phyloP scores from a whole-genome alignment of 768 basidiomycete genomes.

The Ephemerocybe angulata region DNA sequence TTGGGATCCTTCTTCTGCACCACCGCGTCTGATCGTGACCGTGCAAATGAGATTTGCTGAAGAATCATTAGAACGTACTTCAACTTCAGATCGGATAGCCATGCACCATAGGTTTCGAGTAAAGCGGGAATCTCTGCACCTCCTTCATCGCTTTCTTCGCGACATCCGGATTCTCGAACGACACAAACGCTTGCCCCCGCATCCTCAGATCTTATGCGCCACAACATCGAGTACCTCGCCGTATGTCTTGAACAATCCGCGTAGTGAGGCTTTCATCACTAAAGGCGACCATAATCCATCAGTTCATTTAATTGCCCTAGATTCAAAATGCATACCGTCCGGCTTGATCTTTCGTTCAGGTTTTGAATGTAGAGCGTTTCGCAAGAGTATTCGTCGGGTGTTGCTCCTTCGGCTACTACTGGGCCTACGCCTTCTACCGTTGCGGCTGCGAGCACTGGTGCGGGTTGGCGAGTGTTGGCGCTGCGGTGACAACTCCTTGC shows the following conservation, averaged over 20 bases:
- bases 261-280: slow-evolving; percentile 88
- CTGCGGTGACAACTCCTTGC: slow-evolving; percentile 1
- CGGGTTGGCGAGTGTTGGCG: slow-evolving; percentile 2
- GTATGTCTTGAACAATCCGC: slow-evolving; percentile 88
- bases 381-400: slow-evolving; percentile 47
- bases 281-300: slow-evolving; percentile 9
- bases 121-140: slow-evolving; percentile 90
- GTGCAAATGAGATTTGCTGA: slow-evolving; percentile 94
- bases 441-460: not conserved
- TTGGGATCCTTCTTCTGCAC: slow-evolving; percentile 71
- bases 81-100: not conserved
- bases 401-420: not conserved
- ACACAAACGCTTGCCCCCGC: slow-evolving; percentile 97
- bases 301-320: not conserved
- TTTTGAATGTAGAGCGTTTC: slow-evolving; percentile 97
- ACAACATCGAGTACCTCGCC: slow-evolving; percentile 94
- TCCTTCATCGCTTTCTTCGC: slow-evolving; percentile 74
- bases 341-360: slow-evolving; percentile 89
- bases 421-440: not conserved
- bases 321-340: slow-evolving; percentile 44
- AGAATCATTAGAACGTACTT: not conserved
- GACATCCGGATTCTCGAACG: slow-evolving; percentile 67
- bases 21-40: slow-evolving; percentile 84
- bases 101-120: slow-evolving; percentile 92
- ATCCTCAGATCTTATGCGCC: slow-evolving; percentile 89